phyloP scores from a whole-genome alignment of 208 protist genomes.

The Crithidia fasciculata region DNA sequence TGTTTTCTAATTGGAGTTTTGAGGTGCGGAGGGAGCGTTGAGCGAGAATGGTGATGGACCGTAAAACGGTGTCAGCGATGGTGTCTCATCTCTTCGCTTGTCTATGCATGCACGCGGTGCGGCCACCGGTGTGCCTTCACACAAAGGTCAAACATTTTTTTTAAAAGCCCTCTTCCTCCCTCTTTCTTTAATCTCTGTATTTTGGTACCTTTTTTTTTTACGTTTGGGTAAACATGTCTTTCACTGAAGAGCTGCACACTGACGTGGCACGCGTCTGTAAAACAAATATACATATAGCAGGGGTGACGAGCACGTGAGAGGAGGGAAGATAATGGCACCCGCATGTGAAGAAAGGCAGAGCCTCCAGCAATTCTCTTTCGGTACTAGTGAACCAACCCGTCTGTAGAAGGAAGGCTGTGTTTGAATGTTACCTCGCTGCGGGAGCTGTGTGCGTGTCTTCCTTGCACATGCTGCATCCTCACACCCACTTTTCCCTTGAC shows the following conservation, averaged over 20 bases:
- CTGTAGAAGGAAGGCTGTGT: constrained; percentile 1
- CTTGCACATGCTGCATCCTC: background rate
- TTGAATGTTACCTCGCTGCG: background rate
- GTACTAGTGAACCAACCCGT: constrained; percentile 16
- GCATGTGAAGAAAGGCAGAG: background rate
- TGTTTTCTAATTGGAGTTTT: background rate
- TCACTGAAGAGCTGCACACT: background rate
- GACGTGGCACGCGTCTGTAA: background rate
- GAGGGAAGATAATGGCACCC: background rate
- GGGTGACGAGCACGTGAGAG: background rate
- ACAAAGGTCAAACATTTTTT: too few species aligned
- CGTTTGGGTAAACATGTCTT: background rate
- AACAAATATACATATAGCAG: background rate
- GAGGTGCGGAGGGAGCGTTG: too few species aligned
- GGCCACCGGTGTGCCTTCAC: too few species aligned
- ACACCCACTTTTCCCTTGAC: background rate
- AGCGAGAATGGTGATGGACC: too few species aligned
- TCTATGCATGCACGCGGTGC: too few species aligned
- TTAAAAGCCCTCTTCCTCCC: background rate
- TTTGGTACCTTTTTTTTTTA: background rate
- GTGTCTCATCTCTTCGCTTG: too few species aligned
- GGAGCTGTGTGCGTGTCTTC: background rate
- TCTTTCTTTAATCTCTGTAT: background rate
- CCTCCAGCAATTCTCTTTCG: constrained; percentile 2
- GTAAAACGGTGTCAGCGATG: too few species aligned